Evolutionary conservation across 805 yeast genomes (phyloP), one percentile per base, ranked within the genome.

Genomic region (Starmerella vitae): DNA sequence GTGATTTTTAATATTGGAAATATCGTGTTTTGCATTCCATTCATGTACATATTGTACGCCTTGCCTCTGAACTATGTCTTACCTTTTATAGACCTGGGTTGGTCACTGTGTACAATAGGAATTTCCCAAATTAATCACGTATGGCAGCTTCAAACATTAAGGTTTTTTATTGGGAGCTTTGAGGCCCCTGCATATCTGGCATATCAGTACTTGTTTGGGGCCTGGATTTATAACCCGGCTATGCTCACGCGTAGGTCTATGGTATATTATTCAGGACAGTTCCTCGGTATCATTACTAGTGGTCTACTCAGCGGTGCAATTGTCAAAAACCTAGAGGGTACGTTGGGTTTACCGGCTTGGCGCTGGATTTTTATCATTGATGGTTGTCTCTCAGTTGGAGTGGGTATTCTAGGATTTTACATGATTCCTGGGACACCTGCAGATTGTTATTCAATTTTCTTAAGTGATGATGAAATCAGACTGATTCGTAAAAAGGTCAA

Each of bases 331-430:
- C 52, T 78, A 47, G 58, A 65, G 38, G 81, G 78, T 22, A 60
- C 53, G 9, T 51, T 55, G 33, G 82, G 82, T 0, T 58, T 71
- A 10, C 65, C 66, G 7, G 74, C 81, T 10, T 78, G 84, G 84
- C 65, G 76, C 61, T 78, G 84, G 84, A 71, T 74, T 53, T 78
- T 74, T 51, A 71, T 78, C 34, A 65, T 78, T 44, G 82, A 76
- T 53, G 77, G 76, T 10, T 50, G 71, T 34, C 66, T 78, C 35
- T 71, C 78, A 4, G 50, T 76, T 20, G 72, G 65, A 2, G 69
- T 78, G 27, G 79, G 77, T 5, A 9, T 77, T 6, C 43, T 71
- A 36, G 80, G 79, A 0, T 63, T 66, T 42, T 71, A 68, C 51
- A 47, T 64, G 49, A 58, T 75, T 44, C 85, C 84, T 8, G 84